Conservation (phyloP, 495 filamentous ascomycete genomes). For the Penicillium paxilli region DNA sequence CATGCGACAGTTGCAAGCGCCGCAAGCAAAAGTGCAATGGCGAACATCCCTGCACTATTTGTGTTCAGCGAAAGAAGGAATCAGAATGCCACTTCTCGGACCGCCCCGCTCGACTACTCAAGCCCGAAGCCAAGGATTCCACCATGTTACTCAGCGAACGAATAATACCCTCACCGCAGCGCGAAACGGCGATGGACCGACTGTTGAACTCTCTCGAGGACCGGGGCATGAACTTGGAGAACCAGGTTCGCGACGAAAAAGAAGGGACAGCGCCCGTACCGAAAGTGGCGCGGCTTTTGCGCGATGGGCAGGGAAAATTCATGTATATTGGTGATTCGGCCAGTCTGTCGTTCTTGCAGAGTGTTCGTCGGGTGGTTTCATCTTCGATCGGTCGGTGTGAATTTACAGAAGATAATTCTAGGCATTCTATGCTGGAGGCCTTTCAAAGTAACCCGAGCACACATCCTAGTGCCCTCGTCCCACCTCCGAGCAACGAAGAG, state of each 20-base stretch:
- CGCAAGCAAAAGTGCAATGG: conserved; percentile 83
- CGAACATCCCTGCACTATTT: conserved; percentile 67
- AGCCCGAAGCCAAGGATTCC: conserved; percentile 33
- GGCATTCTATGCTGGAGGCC: conserved; percentile 68
- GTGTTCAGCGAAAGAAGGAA: conserved; percentile 56
- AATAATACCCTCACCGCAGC: conserved; percentile 31
- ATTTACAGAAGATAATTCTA: conserved; percentile 68
- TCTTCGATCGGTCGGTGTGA: conserved; percentile 62
- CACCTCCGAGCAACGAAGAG: conserved; percentile 34
- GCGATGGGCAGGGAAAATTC: conserved; percentile 54
- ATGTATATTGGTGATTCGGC: conserved; percentile 75
- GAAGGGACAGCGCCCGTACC: conserved; percentile 43
- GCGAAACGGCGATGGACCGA: conserved; percentile 42
- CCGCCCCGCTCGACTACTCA: conserved; percentile 40
- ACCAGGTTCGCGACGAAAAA: conserved; percentile 35
- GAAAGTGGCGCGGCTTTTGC: conserved; percentile 52
- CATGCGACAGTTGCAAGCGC: conserved; percentile 76
- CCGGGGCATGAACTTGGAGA: conserved; percentile 34
- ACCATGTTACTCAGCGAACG: conserved; percentile 45
- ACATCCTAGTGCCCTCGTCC: conserved; percentile 27
- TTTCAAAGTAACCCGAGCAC: conserved; percentile 42
- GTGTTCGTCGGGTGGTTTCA: conserved; percentile 71
- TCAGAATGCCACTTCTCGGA: conserved; percentile 47
- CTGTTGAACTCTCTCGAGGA: conserved; percentile 42
- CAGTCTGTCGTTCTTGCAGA: conserved; percentile 68